Base-by-base conservation (phyloP, 225 moss, liverwort and hornwort species). In the Takakia lepidozioides region DNA sequence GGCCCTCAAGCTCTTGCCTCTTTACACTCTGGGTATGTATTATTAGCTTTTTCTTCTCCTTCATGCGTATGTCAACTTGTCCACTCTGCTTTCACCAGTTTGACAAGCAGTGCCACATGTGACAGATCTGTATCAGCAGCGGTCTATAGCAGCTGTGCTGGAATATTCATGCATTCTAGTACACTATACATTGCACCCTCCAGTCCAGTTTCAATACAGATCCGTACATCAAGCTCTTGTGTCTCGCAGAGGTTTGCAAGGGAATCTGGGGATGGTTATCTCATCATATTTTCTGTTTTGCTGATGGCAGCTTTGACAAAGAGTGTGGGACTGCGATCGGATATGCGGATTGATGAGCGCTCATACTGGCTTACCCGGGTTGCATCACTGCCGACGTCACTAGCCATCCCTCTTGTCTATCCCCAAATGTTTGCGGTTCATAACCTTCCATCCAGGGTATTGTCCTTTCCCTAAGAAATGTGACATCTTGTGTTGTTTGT, bases 1-100 rank as follows among this genome's bases (percentile, higher is more conserved):
- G 78, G 91, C 98, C 64, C 76, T 99, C 48, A 99, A 99, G 58
- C 74, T 99, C 19, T 63, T 99, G 63, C 98, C 98, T 34, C 87
- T 99, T 34, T 99, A 99, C 54, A 83, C 85, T 48, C 69, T 99
- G 68, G 98, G 98, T 99, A 73, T 58, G 68, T n/a, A n/a, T n/a
- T n/a, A n/a, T n/a, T n/a, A n/a, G n/a, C n/a, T n/a, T n/a, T n/a
- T n/a, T n/a, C n/a, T n/a, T n/a, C n/a, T n/a, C n/a, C n/a, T n/a
- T n/a, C n/a, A n/a, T n/a, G n/a, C n/a, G n/a, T n/a, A n/a, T n/a
- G n/a, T n/a, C n/a, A n/a, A n/a, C n/a, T n/a, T n/a, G n/a, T n/a
- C n/a, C n/a, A n/a, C n/a, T n/a, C n/a, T n/a, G n/a, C n/a, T n/a
- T n/a, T n/a, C n/a, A n/a, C n/a, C n/a, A n/a, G n/a, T n/a, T n/a